A percentile compares a stretch with the other conserved stretches of the same genome.
These are phyloP conservation scores for Mucor lusitanicus DNA, from an alignment of 371 early-diverging fungal species.

Conservation along the genomic window DNA sequence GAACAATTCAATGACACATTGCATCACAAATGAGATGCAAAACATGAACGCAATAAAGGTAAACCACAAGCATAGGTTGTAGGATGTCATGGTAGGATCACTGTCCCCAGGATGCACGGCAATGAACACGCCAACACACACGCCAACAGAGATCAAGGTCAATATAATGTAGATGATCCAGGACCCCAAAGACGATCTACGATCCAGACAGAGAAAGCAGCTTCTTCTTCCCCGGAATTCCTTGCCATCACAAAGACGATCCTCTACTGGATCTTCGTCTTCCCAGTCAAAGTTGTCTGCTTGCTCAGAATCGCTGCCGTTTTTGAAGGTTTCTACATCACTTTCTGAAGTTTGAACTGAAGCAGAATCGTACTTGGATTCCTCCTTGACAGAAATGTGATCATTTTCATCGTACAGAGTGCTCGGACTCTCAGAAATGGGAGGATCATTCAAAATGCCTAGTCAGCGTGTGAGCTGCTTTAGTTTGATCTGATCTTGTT, in stretches of 20 bases:
- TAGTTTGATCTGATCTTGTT: background rate
- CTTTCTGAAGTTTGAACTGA: background rate
- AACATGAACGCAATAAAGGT: constrained; percentile 43
- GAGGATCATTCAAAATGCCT: background rate
- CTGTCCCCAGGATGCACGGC: constrained; percentile 11
- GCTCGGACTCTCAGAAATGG: background rate
- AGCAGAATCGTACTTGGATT: background rate
- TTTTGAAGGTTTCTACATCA: background rate
- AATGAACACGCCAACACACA: constrained; percentile 32
- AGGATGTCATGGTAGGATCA: constrained; percentile 20
- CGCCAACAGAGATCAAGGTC: constrained; percentile 25
- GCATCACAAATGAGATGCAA: constrained; percentile 26
- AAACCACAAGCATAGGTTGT: constrained; percentile 40
- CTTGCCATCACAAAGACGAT: background rate
- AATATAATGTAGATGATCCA: constrained; percentile 32
- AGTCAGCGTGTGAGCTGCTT: background rate
- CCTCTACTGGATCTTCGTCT: constrained; percentile 13
- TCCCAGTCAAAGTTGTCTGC: constrained; percentile 35
- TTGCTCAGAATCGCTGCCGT: constrained; percentile 15
- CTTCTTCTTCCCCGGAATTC: background rate
- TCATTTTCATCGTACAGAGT: background rate
- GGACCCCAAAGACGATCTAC: constrained; percentile 28
- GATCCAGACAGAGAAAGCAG: constrained; percentile 26
- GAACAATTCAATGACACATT: constrained; percentile 31
- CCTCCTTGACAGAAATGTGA: background rate